Evolutionary conservation across 2,329 filamentous ascomycete genomes (phyloP).

Genomic region (Exophiala viscosa): DNA sequence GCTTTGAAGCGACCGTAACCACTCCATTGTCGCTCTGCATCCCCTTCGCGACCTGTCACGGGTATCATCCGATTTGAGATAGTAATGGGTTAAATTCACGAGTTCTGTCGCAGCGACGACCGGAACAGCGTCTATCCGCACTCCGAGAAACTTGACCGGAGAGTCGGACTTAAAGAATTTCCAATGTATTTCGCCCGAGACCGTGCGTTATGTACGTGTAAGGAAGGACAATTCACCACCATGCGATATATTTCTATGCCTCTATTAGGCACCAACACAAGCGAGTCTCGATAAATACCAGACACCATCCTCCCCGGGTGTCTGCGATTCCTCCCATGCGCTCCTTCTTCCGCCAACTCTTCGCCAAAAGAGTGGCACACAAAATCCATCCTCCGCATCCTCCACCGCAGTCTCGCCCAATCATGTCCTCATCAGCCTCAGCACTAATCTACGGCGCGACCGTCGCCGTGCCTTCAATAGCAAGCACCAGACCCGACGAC

Average conservation of each 20-base stretch:
- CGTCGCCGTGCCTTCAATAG: conserved; percentile 35
- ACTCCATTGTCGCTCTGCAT: conserved; percentile 25
- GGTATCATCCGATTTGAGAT: neutral
- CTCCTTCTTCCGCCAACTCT: conserved; percentile 21
- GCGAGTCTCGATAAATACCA: no score
- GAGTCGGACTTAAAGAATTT: no score
- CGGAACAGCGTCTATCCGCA: conserved; percentile 1
- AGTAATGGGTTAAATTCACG: neutral
- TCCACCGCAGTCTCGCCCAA: conserved; percentile 30
- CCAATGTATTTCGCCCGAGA: neutral
- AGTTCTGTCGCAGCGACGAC: neutral
- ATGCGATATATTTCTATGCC: no score
- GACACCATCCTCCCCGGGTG: neutral
- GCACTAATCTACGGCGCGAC: conserved; percentile 42
- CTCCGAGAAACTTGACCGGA: no score
- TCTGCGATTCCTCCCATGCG: conserved; percentile 18
- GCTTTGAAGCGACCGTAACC: conserved; percentile 13
- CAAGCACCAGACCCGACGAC: conserved; percentile 37
- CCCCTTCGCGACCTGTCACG: conserved; percentile 3
- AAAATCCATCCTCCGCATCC: conserved; percentile 19
- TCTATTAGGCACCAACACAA: no score
- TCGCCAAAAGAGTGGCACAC: conserved; percentile 22
- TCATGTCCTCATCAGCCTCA: conserved; percentile 36
- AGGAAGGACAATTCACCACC: no score
- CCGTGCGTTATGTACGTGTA: neutral